Percentiles rank a stretch among this genome's conserved stretches.
Conservation (phyloP, 2,329 filamentous ascomycete genomes). For the Fusarium sulawesiense region DNA sequence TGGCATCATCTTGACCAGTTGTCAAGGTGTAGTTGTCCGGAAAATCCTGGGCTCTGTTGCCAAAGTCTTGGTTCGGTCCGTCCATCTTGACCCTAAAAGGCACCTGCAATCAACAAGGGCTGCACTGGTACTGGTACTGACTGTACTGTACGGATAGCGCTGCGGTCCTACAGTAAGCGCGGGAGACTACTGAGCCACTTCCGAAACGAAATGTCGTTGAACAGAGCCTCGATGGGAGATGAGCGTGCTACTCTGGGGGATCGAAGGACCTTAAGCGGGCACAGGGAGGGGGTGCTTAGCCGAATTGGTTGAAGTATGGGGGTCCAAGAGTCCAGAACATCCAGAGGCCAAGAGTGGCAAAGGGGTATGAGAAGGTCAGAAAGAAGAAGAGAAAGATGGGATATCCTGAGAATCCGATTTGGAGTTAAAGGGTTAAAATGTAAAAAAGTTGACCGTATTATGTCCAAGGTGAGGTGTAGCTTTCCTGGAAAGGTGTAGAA, state of each 20-base stretch:
- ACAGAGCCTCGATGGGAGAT: constrained; percentile 2
- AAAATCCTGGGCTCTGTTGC: not conserved
- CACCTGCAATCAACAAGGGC: not conserved
- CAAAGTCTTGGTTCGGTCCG: not conserved
- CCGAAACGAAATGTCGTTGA: not conserved
- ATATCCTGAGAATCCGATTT: not conserved
- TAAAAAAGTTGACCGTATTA: not conserved
- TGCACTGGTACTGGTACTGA: not conserved
- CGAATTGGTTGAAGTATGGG: not conserved
- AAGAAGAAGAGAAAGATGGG: not conserved
- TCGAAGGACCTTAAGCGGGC: not conserved
- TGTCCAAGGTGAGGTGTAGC: not conserved
- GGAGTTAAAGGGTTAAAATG: not conserved
- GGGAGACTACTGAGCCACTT: not conserved
- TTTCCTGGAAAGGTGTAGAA: constrained; percentile 9
- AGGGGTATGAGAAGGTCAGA: not conserved
- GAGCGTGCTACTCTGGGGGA: not conserved
- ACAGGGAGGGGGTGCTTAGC: constrained; percentile 11
- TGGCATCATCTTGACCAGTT: constrained; percentile 3
- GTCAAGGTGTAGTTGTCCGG: not conserved
- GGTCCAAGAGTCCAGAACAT: constrained; percentile 4
- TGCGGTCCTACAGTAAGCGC: not conserved
- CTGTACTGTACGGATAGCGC: not conserved
- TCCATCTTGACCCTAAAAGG: constrained; percentile 21
- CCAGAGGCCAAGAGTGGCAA: constrained; percentile 6